Conservation (phyloP, 2,329 filamentous ascomycete genomes). For the Dendryphion nanum region DNA sequence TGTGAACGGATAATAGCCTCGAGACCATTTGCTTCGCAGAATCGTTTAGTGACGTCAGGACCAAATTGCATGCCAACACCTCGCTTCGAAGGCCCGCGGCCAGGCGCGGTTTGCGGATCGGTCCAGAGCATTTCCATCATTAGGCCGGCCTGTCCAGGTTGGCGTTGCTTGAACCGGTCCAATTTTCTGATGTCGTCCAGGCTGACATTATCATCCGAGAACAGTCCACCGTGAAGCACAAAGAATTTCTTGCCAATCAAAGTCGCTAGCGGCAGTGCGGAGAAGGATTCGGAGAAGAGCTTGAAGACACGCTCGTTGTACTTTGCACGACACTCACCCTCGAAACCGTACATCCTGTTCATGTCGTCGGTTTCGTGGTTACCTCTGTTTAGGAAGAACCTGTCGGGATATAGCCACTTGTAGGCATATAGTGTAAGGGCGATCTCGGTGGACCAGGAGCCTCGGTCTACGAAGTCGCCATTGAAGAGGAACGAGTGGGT, state of each 20-base stretch:
- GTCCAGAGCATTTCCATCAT: slow-evolving; percentile 99
- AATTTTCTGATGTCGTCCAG: slow-evolving; percentile 93
- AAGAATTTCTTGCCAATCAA: slow-evolving; percentile 89
- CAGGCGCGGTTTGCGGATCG: slow-evolving; percentile 82
- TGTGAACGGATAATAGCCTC: slow-evolving; percentile 96
- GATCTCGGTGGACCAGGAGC: slow-evolving; percentile 98
- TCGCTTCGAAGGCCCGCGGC: slow-evolving; percentile 91
- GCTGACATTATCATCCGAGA: slow-evolving; percentile 90
- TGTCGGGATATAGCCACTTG: slow-evolving; percentile 87
- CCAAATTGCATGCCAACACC: slow-evolving; percentile 97
- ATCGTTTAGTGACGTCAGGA: slow-evolving; percentile 90
- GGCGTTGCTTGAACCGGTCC: slow-evolving; percentile 84
- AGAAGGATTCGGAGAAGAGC: slow-evolving; percentile 97
- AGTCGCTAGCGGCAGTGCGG: slow-evolving; percentile 85
- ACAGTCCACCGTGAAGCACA: slow-evolving; percentile 89
- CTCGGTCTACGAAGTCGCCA: slow-evolving; percentile 96
- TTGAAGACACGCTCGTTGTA: slow-evolving; percentile 97
- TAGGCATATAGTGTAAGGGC: slow-evolving; percentile 90
- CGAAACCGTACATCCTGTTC: slow-evolving; percentile 98
- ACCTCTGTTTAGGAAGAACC: slow-evolving; percentile 93
- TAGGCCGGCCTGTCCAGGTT: slow-evolving; percentile 87
- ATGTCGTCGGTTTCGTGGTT: slow-evolving; percentile 99
- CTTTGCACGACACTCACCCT: slow-evolving; percentile 97
- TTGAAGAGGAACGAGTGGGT: slow-evolving; percentile 97
- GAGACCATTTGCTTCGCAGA: slow-evolving; percentile 94